Conservation (phyloP, 768 basidiomycete genomes). For the Tricholoma sp. region DNA sequence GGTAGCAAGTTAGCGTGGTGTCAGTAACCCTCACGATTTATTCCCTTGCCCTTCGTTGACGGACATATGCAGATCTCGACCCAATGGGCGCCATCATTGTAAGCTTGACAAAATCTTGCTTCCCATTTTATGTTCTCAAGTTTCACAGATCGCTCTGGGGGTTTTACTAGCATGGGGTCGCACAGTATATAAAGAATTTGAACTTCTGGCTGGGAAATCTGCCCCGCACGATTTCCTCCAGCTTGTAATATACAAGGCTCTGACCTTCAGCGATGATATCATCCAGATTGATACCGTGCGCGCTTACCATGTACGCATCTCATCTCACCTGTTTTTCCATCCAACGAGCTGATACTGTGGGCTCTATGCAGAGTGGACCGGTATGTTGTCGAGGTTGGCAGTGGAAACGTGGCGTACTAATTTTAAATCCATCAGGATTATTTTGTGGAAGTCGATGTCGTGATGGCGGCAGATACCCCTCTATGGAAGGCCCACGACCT, state of each 20-base stretch:
- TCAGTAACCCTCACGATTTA: constrained; percentile 33
- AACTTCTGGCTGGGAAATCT: constrained; percentile 84
- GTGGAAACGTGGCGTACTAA: constrained; percentile 2
- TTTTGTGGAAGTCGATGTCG: constrained; percentile 93
- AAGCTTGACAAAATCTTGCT: constrained; percentile 21
- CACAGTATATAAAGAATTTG: constrained; percentile 79
- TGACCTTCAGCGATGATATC: constrained; percentile 85
- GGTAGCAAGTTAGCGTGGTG: constrained; percentile 82
- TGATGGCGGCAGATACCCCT: constrained; percentile 85
- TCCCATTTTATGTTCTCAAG: constrained; percentile 7
- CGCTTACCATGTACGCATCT: constrained; percentile 74
- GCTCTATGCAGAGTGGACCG: constrained; percentile 56
- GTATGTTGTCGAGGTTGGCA: constrained; percentile 31
- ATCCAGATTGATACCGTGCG: constrained; percentile 86
- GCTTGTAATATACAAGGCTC: constrained; percentile 87
- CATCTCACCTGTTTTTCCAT: constrained; percentile 1
- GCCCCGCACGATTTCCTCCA: constrained; percentile 90
- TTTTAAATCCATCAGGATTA: constrained; percentile 53
- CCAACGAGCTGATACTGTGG: constrained; percentile 4
- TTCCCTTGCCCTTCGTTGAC: constrained; percentile 2
- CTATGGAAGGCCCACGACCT: constrained; percentile 86
- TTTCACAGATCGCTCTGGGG: constrained; percentile 62
- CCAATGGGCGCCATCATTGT: constrained; percentile 75
- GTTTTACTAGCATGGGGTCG: constrained; percentile 74
- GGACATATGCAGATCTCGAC: constrained; percentile 51